Percentiles rank a stretch among this genome's conserved stretches.
Conservation (phyloP, 208 protist genomes). For the Vickermania ingenoplastis region DNA sequence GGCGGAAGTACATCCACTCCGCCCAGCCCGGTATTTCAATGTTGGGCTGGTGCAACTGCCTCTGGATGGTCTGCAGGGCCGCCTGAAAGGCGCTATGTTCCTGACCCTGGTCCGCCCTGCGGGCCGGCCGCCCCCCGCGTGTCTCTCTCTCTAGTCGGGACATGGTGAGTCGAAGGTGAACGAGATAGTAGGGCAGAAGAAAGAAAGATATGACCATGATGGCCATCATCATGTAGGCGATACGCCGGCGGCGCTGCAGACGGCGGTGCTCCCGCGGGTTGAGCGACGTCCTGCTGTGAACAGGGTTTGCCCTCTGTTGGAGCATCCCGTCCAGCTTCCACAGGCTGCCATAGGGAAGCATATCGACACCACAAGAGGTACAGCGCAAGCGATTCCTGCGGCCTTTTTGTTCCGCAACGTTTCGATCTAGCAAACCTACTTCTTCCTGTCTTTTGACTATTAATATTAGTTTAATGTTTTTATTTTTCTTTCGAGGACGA, state of each 20-base stretch:
- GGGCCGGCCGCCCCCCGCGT: too few species aligned
- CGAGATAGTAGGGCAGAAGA: constrained; percentile 31
- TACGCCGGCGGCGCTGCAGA: constrained; percentile 21
- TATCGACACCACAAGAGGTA: too few species aligned
- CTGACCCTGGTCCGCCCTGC: too few species aligned
- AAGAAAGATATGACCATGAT: constrained; percentile 28
- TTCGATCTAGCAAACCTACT: too few species aligned
- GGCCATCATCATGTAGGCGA: constrained; percentile 28
- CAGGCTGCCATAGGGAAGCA: constrained; percentile 45
- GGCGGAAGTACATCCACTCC: constrained; percentile 1
- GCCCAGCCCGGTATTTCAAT: not conserved
- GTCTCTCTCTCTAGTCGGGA: constrained; percentile 9
- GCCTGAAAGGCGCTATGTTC: too few species aligned
- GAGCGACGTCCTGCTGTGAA: not conserved
- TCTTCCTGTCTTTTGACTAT: too few species aligned
- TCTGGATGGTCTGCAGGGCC: not conserved
- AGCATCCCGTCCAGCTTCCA: constrained; percentile 48
- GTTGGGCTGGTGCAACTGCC: not conserved
- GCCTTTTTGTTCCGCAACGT: too few species aligned
- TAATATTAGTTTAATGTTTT: too few species aligned
- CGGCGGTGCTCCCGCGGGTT: constrained; percentile 10
- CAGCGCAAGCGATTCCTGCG: too few species aligned
- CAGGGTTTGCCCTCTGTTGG: constrained; percentile 13
- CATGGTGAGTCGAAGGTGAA: constrained; percentile 16
- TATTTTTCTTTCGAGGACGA: too few species aligned